These are phyloP conservation scores for Blumeria hordei DNA, from an alignment of 2,329 filamentous ascomycete genomes.

Conservation along the genomic window DNA sequence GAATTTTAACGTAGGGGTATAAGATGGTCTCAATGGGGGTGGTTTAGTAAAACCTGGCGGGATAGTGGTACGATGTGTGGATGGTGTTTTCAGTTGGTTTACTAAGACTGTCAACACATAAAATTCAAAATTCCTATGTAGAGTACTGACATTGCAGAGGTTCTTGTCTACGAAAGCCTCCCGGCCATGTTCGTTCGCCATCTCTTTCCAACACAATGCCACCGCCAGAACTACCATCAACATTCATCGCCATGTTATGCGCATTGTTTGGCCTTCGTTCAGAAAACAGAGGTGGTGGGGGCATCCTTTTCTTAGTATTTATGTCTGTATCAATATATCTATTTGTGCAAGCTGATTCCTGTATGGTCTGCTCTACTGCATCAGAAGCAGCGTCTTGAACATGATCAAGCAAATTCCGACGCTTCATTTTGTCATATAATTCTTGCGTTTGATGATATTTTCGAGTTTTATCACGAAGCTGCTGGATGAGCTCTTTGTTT, in stretches of 20 bases:
- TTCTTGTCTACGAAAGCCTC: constrained; percentile 8
- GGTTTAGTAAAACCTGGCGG: neutral
- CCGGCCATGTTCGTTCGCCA: constrained; percentile 6
- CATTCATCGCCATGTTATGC: constrained; percentile 3
- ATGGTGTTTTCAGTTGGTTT: constrained; percentile 11
- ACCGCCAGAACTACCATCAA: constrained; percentile 1
- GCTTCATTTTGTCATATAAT: constrained; percentile 34
- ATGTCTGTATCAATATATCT: constrained; percentile 9
- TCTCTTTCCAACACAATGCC: neutral
- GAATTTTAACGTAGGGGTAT: constrained; percentile 4
- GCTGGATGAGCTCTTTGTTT: constrained; percentile 43
- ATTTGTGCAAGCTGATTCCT: constrained; percentile 12
- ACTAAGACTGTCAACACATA: constrained; percentile 4
- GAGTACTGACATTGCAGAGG: constrained; percentile 5
- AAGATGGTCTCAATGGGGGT: too few species aligned
- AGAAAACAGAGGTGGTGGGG: constrained; percentile 6
- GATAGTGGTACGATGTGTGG: constrained; percentile 13
- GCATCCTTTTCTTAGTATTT: constrained; percentile 6
- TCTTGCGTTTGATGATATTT: constrained; percentile 45
- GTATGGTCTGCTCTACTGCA: constrained; percentile 20
- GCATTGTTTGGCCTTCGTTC: constrained; percentile 3
- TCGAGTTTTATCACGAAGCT: constrained; percentile 45
- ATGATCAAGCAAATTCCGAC: constrained; percentile 27
- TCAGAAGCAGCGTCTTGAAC: constrained; percentile 29
- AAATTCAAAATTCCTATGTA: neutral